Percentiles rank a stretch among this genome's conserved stretches.
Evolutionary conservation across 2,329 filamentous ascomycete species (phyloP).

Genomic region (Dryadomyces quercus-mongolicae): DNA sequence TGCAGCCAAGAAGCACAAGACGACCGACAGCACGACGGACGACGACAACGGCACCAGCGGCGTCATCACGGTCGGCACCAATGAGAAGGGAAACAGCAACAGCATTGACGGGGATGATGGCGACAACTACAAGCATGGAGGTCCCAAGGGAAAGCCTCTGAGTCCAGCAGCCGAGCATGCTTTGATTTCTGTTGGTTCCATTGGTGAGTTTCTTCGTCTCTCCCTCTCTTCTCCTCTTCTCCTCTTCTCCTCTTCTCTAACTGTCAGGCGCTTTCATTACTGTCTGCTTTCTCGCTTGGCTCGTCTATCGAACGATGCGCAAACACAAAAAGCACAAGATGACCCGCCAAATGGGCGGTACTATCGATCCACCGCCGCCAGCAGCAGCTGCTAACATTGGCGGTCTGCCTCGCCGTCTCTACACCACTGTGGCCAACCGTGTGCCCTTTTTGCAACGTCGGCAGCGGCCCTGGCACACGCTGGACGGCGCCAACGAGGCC

Average conservation of each 20-base stretch:
- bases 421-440: slow-evolving; percentile 15
- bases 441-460: slow-evolving; percentile 22
- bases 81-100: not conserved
- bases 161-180: slow-evolving; percentile 13
- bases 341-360: not conserved
- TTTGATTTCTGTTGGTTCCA: slow-evolving; percentile 22
- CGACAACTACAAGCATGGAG: not conserved
- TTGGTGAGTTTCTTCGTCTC: slow-evolving; percentile 16
- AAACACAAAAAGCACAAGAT: slow-evolving; percentile 18
- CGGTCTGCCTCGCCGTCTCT: slow-evolving; percentile 5
- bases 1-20: too few relatives aligned
- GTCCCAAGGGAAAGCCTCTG: too few relatives aligned
- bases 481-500: slow-evolving; percentile 15
- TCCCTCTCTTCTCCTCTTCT: not conserved
- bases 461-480: slow-evolving; percentile 16
- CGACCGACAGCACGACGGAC: slow-evolving; percentile 1
- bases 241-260: not conserved
- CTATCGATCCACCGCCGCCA: not conserved
- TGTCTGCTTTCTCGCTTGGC: slow-evolving; percentile 30
- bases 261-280: slow-evolving; percentile 29
- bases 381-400: slow-evolving; percentile 3
- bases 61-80: slow-evolving; percentile 1
- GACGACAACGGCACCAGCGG: not conserved
- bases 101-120: slow-evolving; percentile 4
- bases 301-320: slow-evolving; percentile 27